Evolutionary conservation across 176 grass and related monocot species (phyloP).

Genomic region (Musa beccarii): DNA sequence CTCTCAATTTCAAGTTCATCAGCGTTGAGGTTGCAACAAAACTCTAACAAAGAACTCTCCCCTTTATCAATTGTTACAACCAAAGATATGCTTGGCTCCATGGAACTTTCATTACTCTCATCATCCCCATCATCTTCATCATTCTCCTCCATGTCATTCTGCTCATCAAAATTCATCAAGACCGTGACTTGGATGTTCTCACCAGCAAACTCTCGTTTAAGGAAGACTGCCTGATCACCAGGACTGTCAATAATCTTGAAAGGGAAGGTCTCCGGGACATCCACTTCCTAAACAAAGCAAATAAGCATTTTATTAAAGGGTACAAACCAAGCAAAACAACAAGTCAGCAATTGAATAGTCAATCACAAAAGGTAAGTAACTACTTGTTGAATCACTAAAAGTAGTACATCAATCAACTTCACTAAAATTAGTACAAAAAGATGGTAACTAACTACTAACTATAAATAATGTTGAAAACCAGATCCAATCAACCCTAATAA

Average conservation of each 20-base stretch:
- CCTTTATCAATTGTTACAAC: constrained; percentile 58
- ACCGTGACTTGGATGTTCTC: constrained; percentile 70
- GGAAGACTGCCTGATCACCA: constrained; percentile 65
- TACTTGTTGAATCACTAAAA: no score
- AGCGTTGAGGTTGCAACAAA: constrained; percentile 68
- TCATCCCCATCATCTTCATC: constrained; percentile 38
- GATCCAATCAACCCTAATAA: no score
- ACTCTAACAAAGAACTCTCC: constrained; percentile 55
- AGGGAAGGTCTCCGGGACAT: constrained; percentile 57
- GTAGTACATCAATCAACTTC: no score
- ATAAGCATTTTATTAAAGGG: neutral
- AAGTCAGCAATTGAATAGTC: neutral
- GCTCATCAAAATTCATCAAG: constrained; percentile 45
- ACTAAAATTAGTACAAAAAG: no score
- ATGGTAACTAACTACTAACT: no score
- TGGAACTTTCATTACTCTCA: constrained; percentile 19
- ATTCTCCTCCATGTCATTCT: constrained; percentile 34
- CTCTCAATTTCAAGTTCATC: constrained; percentile 65
- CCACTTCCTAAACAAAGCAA: constrained; percentile 37
- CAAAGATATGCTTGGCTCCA: constrained; percentile 53
- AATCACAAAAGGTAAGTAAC: neutral
- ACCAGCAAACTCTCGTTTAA: constrained; percentile 49
- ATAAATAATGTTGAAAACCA: no score
- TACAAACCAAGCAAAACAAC: neutral
- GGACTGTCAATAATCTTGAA: constrained; percentile 80